A percentile compares a stretch with the other conserved stretches of the same genome.
Conservation (phyloP, 306 rosid genomes). For the Chamaecrista fasciculata region DNA sequence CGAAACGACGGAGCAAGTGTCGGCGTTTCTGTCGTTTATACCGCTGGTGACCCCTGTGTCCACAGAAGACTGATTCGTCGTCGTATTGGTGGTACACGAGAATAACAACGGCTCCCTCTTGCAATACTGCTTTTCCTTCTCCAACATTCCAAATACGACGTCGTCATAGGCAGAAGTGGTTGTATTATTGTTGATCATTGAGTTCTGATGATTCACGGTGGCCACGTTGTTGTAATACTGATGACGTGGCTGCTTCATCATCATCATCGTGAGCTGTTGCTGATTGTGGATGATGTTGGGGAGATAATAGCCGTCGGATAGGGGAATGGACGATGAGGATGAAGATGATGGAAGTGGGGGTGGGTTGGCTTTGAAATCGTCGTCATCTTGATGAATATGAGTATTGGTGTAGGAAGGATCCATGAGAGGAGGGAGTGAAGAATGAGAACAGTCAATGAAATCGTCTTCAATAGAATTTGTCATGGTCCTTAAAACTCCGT, state of each 20-base stretch:
- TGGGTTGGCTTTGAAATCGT: conserved; percentile 10
- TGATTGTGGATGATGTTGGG: conserved; percentile 37
- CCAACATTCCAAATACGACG: neutral
- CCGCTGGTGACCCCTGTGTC: conserved; percentile 72
- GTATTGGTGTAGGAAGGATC: conserved; percentile 35
- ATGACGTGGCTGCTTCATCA: conserved; percentile 37
- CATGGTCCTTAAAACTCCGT: conserved; percentile 39
- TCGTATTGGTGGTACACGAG: too few species aligned
- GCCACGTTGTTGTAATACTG: conserved; percentile 30
- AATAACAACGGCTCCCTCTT: conserved; percentile 64
- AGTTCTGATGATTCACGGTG: too few species aligned
- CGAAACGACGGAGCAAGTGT: conserved; percentile 58
- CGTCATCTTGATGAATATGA: neutral
- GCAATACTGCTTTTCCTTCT: conserved; percentile 27
- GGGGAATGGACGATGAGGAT: too few species aligned
- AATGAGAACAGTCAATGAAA: conserved; percentile 48
- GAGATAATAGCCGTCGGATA: conserved; percentile 43
- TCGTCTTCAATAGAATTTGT: conserved; percentile 54
- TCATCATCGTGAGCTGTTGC: conserved; percentile 14
- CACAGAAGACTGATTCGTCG: conserved; percentile 46
- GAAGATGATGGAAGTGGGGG: conserved; percentile 18
- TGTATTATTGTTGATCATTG: too few species aligned
- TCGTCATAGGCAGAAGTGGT: too few species aligned
- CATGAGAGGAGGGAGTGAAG: conserved; percentile 81
- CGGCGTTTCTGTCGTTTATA: conserved; percentile 58